Evolutionary conservation across 257 asterid species (phyloP).

Genomic region (Capsicum pubescens): DNA sequence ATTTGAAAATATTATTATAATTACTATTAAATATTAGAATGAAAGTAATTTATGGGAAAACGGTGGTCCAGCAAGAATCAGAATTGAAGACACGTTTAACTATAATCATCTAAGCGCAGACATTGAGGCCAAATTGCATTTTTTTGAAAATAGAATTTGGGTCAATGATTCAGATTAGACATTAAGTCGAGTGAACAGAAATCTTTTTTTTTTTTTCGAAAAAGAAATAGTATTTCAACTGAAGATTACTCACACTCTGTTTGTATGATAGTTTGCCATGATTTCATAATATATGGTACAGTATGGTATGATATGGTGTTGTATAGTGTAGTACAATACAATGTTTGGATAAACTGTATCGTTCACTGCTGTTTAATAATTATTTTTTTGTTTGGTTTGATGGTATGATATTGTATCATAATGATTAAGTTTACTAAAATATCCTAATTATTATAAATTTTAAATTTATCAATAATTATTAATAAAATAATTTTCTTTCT

Average conservation of each 20-base stretch:
- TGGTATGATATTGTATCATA: too few relatives aligned
- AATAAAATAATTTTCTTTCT: too few relatives aligned
- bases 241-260: not conserved
- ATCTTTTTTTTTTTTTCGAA: not conserved
- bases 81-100: conserved; percentile 13
- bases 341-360: too few relatives aligned
- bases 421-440: too few relatives aligned
- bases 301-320: too few relatives aligned
- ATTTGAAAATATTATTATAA: not conserved
- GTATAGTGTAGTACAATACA: too few relatives aligned
- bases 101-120: conserved; percentile 43
- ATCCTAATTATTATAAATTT: too few relatives aligned
- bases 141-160: conserved; percentile 24
- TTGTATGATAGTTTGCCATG: too few relatives aligned
- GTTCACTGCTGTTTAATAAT: too few relatives aligned
- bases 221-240: not conserved
- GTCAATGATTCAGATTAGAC: conserved; percentile 36
- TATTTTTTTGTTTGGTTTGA: too few relatives aligned
- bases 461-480: too few relatives aligned
- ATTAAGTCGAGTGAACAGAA: conserved; percentile 1
- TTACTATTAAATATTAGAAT: not conserved
- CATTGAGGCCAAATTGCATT: conserved; percentile 55
- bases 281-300: too few relatives aligned
- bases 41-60: not conserved
- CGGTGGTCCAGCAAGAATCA: not conserved